phyloP scores from a whole-genome alignment of 192 early-diverging fungal species.

The Coemansia sp. region DNA sequence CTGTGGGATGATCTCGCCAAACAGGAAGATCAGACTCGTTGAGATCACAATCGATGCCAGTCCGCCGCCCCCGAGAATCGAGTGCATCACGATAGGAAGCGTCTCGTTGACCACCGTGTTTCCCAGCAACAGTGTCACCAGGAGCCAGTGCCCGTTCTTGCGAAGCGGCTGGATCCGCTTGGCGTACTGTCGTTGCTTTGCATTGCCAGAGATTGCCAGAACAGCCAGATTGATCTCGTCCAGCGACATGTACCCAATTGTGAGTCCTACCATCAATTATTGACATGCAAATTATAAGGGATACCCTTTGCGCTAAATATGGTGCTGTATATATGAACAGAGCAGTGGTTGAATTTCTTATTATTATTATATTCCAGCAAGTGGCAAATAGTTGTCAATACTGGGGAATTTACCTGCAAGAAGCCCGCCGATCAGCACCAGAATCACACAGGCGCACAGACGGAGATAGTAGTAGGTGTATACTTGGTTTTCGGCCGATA shows the following conservation, averaged over 20 bases:
- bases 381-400: background rate
- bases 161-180: slow-evolving; percentile 82
- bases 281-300: background rate
- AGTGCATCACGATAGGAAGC: slow-evolving; percentile 82
- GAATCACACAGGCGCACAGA: slow-evolving; percentile 55
- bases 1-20: slow-evolving; percentile 96
- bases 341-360: background rate
- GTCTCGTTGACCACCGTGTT: slow-evolving; percentile 97
- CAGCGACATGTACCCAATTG: slow-evolving; percentile 76
- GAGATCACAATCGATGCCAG: slow-evolving; percentile 82
- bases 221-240: slow-evolving; percentile 83
- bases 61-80: slow-evolving; percentile 74
- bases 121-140: slow-evolving; percentile 87
- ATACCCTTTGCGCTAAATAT: too few species aligned
- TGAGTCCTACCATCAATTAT: slow-evolving; percentile 34
- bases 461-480: slow-evolving; percentile 48
- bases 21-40: slow-evolving; percentile 85
- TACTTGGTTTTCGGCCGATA: background rate
- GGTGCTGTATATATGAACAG: too few species aligned
- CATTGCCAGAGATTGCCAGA: slow-evolving; percentile 77
- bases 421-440: slow-evolving; percentile 80
- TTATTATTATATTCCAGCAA: background rate
- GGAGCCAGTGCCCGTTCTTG: slow-evolving; percentile 89
- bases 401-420: slow-evolving; percentile 58
- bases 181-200: slow-evolving; percentile 70